Evolutionary conservation across 2,329 filamentous ascomycete species (phyloP).

Genomic region (Pezicula carpinea): DNA sequence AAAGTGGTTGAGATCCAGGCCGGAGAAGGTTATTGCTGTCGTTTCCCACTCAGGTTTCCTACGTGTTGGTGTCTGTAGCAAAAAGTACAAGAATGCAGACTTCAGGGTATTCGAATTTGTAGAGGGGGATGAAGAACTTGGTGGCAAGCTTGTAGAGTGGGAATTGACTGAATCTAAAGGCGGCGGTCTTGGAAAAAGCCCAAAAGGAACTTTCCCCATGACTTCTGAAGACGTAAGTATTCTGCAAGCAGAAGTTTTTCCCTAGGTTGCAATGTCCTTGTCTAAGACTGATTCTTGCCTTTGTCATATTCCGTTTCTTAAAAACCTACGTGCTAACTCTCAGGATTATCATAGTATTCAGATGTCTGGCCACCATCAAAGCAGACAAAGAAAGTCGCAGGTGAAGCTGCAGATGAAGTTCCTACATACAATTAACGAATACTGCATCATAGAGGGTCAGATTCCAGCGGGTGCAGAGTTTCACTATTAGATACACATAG

Average conservation of each 20-base stretch:
- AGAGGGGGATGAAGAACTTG: slow-evolving; percentile 18
- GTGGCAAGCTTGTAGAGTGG: slow-evolving; percentile 23
- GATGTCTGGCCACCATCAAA: neutral
- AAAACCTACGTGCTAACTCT: too few relatives aligned
- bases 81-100: slow-evolving; percentile 27
- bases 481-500: too few relatives aligned
- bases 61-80: slow-evolving; percentile 20
- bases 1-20: slow-evolving; percentile 22
- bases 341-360: neutral
- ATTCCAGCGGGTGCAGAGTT: too few relatives aligned
- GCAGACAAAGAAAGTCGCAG: neutral
- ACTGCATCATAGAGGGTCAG: neutral
- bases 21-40: slow-evolving; percentile 29
- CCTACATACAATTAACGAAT: neutral
- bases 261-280: too few relatives aligned
- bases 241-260: too few relatives aligned
- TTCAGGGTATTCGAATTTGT: slow-evolving; percentile 28
- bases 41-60: slow-evolving; percentile 28
- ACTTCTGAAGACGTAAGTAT: slow-evolving; percentile 2
- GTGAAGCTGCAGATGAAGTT: neutral
- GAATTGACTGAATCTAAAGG: slow-evolving; percentile 24
- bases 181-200: slow-evolving; percentile 26
- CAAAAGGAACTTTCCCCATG: slow-evolving; percentile 16
- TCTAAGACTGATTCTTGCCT: too few relatives aligned
- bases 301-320: too few relatives aligned